Conservation (phyloP, 2,329 filamentous ascomycete species). For the Pseudocercospora fuligena region DNA sequence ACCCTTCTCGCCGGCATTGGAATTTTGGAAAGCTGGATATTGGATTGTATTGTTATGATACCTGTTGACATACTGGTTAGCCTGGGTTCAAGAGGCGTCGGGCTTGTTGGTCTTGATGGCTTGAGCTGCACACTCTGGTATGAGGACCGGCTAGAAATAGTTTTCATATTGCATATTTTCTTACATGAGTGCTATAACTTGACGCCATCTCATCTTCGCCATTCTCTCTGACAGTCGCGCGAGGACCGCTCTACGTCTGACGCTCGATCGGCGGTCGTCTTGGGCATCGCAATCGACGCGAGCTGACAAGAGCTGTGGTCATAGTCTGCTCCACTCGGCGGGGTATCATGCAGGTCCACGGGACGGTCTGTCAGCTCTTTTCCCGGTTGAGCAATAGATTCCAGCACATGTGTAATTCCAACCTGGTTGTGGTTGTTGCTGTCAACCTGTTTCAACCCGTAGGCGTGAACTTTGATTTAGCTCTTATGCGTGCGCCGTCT, state of each 20-base stretch:
- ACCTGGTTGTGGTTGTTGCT: conserved; percentile 4
- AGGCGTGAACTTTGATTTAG: conserved; percentile 2
- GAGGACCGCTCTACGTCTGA: not conserved
- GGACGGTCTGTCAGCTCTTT: conserved; percentile 3
- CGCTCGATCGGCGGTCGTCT: not conserved
- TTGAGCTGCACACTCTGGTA: not conserved
- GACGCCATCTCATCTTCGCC: not conserved
- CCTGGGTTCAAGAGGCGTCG: conserved; percentile 1
- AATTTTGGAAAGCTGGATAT: not conserved
- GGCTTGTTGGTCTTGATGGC: not conserved
- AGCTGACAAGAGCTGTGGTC: not conserved
- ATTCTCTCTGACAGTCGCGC: not conserved
- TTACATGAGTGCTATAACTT: not conserved
- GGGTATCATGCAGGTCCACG: conserved; percentile 4
- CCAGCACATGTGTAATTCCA: not conserved
- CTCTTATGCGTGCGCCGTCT: conserved; percentile 2
- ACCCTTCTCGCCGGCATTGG: not conserved
- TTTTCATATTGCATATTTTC: conserved; percentile 1
- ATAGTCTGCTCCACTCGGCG: conserved; percentile 1
- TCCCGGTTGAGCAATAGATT: conserved; percentile 2
- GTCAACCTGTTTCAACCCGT: conserved; percentile 5
- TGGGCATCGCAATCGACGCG: not conserved
- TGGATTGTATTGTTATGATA: conserved; percentile 9
- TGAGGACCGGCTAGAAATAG: conserved; percentile 2
- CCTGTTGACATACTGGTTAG: conserved; percentile 1